Percentiles rank a stretch among this genome's conserved stretches.
These are phyloP conservation scores for Lentinula raphanica DNA, from an alignment of 768 basidiomycete species.

Conservation along the genomic window DNA sequence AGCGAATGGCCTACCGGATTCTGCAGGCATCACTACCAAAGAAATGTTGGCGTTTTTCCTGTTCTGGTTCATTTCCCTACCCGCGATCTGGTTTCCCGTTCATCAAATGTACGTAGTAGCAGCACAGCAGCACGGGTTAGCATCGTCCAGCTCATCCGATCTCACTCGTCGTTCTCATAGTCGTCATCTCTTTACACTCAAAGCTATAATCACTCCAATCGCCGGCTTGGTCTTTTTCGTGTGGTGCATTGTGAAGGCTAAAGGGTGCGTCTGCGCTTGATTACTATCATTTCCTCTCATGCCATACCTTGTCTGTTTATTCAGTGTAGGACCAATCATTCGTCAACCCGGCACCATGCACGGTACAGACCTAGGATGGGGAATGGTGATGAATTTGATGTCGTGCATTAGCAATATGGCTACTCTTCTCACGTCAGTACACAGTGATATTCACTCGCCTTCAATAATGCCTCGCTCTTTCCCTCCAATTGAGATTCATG, in stretches of 20 bases:
- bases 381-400: constrained; percentile 68
- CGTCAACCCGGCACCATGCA: constrained; percentile 56
- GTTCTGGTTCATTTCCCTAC: constrained; percentile 78
- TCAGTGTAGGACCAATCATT: constrained; percentile 63
- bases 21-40: constrained; percentile 68
- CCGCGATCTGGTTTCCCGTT: constrained; percentile 78
- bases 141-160: background rate
- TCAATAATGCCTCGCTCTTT: too few relatives aligned
- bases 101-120: constrained; percentile 59
- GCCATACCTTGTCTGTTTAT: background rate
- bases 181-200: constrained; percentile 75
- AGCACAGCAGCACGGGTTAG: too few relatives aligned
- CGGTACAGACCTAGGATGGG: constrained; percentile 70
- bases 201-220: constrained; percentile 66
- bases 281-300: background rate
- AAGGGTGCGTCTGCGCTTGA: constrained; percentile 39
- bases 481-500: too few relatives aligned
- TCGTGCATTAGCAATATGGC: constrained; percentile 79
- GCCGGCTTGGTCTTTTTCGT: constrained; percentile 71
- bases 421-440: constrained; percentile 54
- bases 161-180: constrained; percentile 24
- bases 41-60: constrained; percentile 82
- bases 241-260: constrained; percentile 74
- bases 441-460: too few relatives aligned
- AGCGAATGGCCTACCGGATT: constrained; percentile 71